phyloP scores from a whole-genome alignment of 495 filamentous ascomycete species.

The Jackrogersella multiformis region DNA sequence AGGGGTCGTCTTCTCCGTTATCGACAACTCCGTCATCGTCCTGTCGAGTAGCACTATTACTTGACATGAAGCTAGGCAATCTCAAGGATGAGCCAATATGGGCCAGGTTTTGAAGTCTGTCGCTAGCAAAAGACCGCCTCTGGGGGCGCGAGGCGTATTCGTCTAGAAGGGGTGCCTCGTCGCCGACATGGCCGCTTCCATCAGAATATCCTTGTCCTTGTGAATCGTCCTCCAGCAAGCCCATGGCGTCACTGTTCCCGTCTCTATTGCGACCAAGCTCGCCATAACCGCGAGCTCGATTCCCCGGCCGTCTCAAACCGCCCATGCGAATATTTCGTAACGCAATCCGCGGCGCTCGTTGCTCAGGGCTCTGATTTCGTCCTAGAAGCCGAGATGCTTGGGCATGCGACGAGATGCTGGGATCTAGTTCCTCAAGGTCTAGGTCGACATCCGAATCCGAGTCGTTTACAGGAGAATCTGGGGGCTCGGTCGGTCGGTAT shows the following conservation, averaged over 20 bases:
- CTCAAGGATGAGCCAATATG: constrained; percentile 54
- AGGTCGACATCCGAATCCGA: constrained; percentile 76
- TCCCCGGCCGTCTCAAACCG: constrained; percentile 60
- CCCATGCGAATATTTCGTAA: constrained; percentile 74
- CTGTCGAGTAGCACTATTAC: constrained; percentile 39
- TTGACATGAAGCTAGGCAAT: constrained; percentile 64
- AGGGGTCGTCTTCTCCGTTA: constrained; percentile 63
- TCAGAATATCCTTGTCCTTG: constrained; percentile 62
- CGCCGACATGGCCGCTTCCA: constrained; percentile 61
- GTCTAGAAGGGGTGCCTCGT: constrained; percentile 72
- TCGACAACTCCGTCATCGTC: constrained; percentile 49
- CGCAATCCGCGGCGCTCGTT: constrained; percentile 69
- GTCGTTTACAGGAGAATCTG: constrained; percentile 62
- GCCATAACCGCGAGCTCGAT: constrained; percentile 64
- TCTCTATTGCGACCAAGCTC: constrained; percentile 65
- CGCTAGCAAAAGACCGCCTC: constrained; percentile 48
- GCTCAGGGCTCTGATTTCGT: constrained; percentile 54
- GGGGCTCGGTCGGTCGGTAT: constrained; percentile 58
- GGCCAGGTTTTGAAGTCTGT: constrained; percentile 48
- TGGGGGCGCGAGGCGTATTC: constrained; percentile 44
- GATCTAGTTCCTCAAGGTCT: constrained; percentile 77
- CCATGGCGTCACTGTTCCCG: constrained; percentile 64
- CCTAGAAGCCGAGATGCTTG: constrained; percentile 51
- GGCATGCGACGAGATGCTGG: constrained; percentile 53
- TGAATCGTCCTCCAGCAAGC: constrained; percentile 63